Evolutionary conservation across 148 eudicot genomes (phyloP), one percentile per base, ranked within the genome.

Genomic region (Pharnaceum exiguum): DNA sequence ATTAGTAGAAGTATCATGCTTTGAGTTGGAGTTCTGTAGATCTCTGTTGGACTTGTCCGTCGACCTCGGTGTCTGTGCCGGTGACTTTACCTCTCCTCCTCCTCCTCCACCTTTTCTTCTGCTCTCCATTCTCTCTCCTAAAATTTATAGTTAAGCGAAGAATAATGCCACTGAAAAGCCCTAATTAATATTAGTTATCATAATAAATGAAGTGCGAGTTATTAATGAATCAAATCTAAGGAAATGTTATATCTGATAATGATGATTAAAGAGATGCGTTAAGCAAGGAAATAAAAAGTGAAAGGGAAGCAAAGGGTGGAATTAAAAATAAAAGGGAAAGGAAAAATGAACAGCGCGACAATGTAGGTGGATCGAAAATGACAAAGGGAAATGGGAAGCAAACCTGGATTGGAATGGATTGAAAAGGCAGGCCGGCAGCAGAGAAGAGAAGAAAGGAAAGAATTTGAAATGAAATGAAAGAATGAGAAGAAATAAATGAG

Each of bases 11-110:
- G 75, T 86, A 23, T 69, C 81, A 7, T 85, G 77, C 60, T n/a
- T n/a, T n/a, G n/a, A n/a, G n/a, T n/a, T n/a, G n/a, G n/a, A n/a
- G n/a, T n/a, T n/a, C n/a, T 89, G 64, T 65, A 89, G 83, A 94
- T 94, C 96, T 74, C 91, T 79, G 4, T 52, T 58, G 6, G 80
- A 75, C 74, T 86, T 93, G 42, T 93, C 99, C 24, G 72, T 82
- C 35, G 91, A 89, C 66, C 83, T 58, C 22, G 99, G 99, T 0
- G 99, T 93, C 11, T 81, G 79, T 0, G 82, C 70, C 7, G 96
- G 98, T 31, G 98, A 91, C 0, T 80, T 77, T 70, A 73, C 26
- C 21, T 69, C 75, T 30, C 51, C 72, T 16, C 69, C 74, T 4
- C 76, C 78, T 39, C 76, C 78, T 39, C 83, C 59, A 16, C 73